Base-by-base conservation (phyloP, 306 rosid genomes). In the Prinsepia uniflora region DNA sequence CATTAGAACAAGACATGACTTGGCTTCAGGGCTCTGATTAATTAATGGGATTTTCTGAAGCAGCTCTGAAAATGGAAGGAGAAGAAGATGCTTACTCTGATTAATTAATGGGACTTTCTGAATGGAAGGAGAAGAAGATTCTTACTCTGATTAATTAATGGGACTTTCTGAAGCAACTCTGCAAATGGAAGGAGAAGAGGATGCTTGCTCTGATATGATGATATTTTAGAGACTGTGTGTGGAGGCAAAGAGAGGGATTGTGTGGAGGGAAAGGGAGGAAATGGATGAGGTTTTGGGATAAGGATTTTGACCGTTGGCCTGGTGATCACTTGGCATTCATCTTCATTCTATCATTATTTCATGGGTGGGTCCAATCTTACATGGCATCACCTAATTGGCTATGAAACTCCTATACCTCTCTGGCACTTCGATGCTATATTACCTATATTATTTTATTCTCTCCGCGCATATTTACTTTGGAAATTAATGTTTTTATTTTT, bases 281-380 rank as follows among this genome's bases (percentile, higher is more conserved):
- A 46, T 42, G 81, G 92, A 82, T 82, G 80, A 80, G 89, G 84
- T 65, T 84, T 78, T 24, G 76, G 81, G 92, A 84, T 82, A 80
- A 78, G 72, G 84, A 82, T 81, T 83, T 83, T 68, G 79, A 78
- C 78, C 49, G 76, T 75, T 57, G 80, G 80, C 57, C 73, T 57
- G 80, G 80, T 62, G 78, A 63, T 72, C 63, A 54, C 54, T 22
- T 54, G 75, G 68, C 65, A 17, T 24, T 47, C 22, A 6, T 58
- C 77, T 43, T 68, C 15, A 50, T 43, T 68, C 63, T 12, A 66
- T 78, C 71, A 10, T 41, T 58, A 36, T 12, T 43, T 10, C 10
- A 20, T 8, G 8, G 34, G 54, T 41, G 67, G 71, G 77, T 13
- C 78, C 75, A 15, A 18, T 62, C 78, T 60, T 10, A 45, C 17